phyloP scores from a whole-genome alignment of 345 rosid species.

The Euphorbia tirucalli region DNA sequence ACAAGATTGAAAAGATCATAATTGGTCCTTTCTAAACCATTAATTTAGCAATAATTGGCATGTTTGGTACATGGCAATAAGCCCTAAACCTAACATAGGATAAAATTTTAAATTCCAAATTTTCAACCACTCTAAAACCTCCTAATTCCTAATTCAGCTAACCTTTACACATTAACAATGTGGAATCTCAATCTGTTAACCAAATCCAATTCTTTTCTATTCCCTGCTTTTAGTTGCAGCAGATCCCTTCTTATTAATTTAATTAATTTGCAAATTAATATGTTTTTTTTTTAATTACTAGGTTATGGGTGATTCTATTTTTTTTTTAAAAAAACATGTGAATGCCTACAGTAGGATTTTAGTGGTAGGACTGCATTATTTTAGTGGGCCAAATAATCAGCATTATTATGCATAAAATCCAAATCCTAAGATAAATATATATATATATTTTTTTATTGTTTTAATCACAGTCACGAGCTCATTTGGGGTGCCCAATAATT shows the following conservation, averaged over 20 bases:
- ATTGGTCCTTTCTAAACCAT: not conserved
- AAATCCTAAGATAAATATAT: not conserved
- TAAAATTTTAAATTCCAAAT: not conserved
- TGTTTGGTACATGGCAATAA: not conserved
- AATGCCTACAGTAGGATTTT: not conserved
- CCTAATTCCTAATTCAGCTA: constrained; percentile 7
- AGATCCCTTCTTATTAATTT: too few relatives aligned
- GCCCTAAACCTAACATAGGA: not conserved
- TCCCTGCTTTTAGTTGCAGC: not conserved
- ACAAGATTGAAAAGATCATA: too few relatives aligned
- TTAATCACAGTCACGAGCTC: constrained; percentile 11
- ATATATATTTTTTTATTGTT: not conserved
- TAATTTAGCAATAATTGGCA: not conserved
- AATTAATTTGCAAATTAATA: too few relatives aligned
- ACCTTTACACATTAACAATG: not conserved
- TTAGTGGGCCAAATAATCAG: not conserved
- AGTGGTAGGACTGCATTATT: not conserved
- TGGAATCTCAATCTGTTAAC: not conserved
- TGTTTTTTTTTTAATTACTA: too few relatives aligned
- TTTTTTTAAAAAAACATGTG: not conserved
- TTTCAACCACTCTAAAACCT: not conserved
- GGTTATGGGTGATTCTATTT: too few relatives aligned
- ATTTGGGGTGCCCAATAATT: not conserved
- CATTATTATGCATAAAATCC: not conserved
- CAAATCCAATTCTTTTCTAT: not conserved